phyloP scores from a whole-genome alignment of 352 stramenopile species.

The Pythium periplocum region DNA sequence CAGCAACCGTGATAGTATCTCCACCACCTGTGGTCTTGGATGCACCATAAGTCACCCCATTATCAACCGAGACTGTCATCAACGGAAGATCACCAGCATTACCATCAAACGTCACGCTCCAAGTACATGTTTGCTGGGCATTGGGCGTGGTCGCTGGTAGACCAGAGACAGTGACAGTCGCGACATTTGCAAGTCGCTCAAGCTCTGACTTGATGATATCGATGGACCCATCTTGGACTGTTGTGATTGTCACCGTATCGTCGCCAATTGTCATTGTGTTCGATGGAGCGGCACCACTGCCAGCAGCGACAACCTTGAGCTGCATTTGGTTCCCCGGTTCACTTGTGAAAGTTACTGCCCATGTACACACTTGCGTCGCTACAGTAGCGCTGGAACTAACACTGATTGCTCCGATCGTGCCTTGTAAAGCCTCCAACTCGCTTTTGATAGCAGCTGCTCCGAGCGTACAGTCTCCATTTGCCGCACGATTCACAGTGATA shows the following conservation, averaged over 20 bases:
- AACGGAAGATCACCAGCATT: conserved; percentile 85
- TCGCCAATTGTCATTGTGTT: conserved; percentile 53
- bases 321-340: conserved; percentile 82
- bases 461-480: conserved; percentile 70
- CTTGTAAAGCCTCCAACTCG: conserved; percentile 41
- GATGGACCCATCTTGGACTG: conserved; percentile 70
- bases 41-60: conserved; percentile 26
- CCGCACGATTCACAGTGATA: conserved; percentile 78
- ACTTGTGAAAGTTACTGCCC: conserved; percentile 88
- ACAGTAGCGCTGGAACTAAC: conserved; percentile 38
- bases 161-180: conserved; percentile 82
- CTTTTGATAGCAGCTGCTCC: conserved; percentile 43
- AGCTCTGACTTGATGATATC: conserved; percentile 95
- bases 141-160: conserved; percentile 27
- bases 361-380: conserved; percentile 77
- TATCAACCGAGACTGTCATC: conserved; percentile 46
- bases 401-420: conserved; percentile 35
- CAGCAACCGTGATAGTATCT: conserved; percentile 46
- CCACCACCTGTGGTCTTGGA: conserved; percentile 22
- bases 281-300: conserved; percentile 25
- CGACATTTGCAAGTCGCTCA: conserved; percentile 87
- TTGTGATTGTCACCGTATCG: conserved; percentile 79
- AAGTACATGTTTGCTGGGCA: conserved; percentile 78
- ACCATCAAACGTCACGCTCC: conserved; percentile 92
- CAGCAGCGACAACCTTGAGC: conserved; percentile 48